A percentile compares a stretch with the other conserved stretches of the same genome.
These are phyloP conservation scores for Neurospora discreta DNA, from an alignment of 495 filamentous ascomycete genomes.

Conservation along the genomic window DNA sequence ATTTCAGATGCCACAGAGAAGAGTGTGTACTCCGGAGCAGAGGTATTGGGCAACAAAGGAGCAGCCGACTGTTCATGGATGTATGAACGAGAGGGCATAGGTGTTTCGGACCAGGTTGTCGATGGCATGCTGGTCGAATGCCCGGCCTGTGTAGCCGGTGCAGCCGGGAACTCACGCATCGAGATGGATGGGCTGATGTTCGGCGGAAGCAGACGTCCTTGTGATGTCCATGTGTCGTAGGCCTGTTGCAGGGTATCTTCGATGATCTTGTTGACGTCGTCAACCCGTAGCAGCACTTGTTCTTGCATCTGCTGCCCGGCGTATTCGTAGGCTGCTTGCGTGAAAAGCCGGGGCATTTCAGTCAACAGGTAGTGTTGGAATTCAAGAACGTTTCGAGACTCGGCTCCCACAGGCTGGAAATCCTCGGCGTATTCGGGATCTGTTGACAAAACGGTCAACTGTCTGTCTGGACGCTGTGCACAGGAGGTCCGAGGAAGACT, in stretches of 20 bases:
- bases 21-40: neutral
- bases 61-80: neutral
- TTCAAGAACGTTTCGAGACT: constrained; percentile 7
- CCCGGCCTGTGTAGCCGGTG: neutral
- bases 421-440: constrained; percentile 19
- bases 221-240: constrained; percentile 9
- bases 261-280: constrained; percentile 13
- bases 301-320: constrained; percentile 5
- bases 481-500: neutral
- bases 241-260: constrained; percentile 14
- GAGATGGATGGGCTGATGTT: neutral
- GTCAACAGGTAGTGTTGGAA: constrained; percentile 19
- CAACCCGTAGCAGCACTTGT: constrained; percentile 7
- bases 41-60: neutral
- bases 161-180: neutral
- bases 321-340: constrained; percentile 12
- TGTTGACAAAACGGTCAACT: constrained; percentile 12
- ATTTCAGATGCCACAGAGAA: neutral
- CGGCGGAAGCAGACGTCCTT: neutral
- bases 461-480: neutral
- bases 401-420: constrained; percentile 7
- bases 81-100: neutral
- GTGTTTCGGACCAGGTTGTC: neutral
- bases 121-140: neutral
- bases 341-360: constrained; percentile 14